phyloP scores from a whole-genome alignment of 2,329 filamentous ascomycete genomes.

The Diaporthe sp. region DNA sequence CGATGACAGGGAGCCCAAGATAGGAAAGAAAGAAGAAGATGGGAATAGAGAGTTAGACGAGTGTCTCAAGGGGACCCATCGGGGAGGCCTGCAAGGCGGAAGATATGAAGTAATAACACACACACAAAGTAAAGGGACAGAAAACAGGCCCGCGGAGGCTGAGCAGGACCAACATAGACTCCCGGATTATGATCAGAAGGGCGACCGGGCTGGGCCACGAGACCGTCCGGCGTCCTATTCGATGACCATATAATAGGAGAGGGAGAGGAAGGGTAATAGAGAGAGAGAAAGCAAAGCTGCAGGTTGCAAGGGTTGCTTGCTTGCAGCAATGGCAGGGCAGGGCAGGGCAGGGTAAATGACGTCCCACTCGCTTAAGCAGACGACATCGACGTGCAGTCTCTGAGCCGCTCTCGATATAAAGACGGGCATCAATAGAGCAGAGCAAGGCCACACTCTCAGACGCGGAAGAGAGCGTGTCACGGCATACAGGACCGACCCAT shows the following conservation, averaged over 20 bases:
- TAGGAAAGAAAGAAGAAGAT: slow-evolving; percentile 28
- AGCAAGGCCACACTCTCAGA: neutral
- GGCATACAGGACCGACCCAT: slow-evolving; percentile 1
- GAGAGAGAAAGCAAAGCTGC: neutral
- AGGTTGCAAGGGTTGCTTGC: slow-evolving; percentile 26
- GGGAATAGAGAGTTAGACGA: slow-evolving; percentile 32
- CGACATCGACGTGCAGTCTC: slow-evolving; percentile 23
- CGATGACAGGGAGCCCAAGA: slow-evolving; percentile 31
- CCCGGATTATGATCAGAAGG: slow-evolving; percentile 24
- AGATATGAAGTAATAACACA: slow-evolving; percentile 28
- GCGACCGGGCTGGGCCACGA: slow-evolving; percentile 28
- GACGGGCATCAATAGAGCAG: slow-evolving; percentile 6
- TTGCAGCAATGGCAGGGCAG: slow-evolving; percentile 3
- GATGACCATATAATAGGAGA: slow-evolving; percentile 29
- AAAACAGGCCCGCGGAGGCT: slow-evolving; percentile 26
- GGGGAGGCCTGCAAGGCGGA: slow-evolving; percentile 18
- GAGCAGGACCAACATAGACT: slow-evolving; percentile 35
- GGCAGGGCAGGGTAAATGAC: slow-evolving; percentile 34
- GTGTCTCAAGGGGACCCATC: slow-evolving; percentile 34
- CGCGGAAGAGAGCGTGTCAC: slow-evolving; percentile 8
- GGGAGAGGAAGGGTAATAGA: neutral
- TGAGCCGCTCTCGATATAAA: slow-evolving; percentile 36
- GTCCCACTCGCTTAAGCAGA: slow-evolving; percentile 36
- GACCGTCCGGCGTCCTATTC: slow-evolving; percentile 29
- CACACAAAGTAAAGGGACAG: slow-evolving; percentile 12